Conservation (phyloP, 768 basidiomycete genomes). For the Boletus tomentosulus region DNA sequence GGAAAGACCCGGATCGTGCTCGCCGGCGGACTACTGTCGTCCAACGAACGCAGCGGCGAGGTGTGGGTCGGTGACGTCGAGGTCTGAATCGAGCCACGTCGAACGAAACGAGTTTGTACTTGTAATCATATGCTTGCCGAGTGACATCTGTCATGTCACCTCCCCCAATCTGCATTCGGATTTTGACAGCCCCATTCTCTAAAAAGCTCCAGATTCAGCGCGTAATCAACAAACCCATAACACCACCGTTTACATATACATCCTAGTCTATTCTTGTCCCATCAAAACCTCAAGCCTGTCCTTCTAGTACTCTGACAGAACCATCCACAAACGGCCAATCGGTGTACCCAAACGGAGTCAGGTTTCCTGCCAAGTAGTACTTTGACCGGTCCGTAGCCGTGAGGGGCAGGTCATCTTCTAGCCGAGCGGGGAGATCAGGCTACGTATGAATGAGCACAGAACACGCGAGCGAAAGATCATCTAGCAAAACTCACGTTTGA, state of each 20-base stretch:
- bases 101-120: neutral
- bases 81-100: constrained; percentile 5
- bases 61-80: constrained; percentile 38
- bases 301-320: neutral
- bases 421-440: constrained; percentile 27
- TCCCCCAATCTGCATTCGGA: no score
- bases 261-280: no score
- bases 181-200: no score
- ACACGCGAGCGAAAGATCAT: neutral
- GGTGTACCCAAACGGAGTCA: constrained; percentile 25
- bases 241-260: no score
- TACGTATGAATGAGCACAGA: neutral
- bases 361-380: constrained; percentile 24
- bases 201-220: no score
- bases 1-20: constrained; percentile 30
- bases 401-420: constrained; percentile 17
- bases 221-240: no score
- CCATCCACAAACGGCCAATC: constrained; percentile 26
- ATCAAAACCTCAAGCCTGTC: neutral
- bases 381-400: constrained; percentile 15
- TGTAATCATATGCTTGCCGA: neutral
- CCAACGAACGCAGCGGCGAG: constrained; percentile 39
- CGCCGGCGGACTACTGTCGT: constrained; percentile 38
- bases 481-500: neutral
- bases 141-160: no score